Base-by-base conservation (phyloP, 2,329 filamentous ascomycete species). In the Capronia epimyces region DNA sequence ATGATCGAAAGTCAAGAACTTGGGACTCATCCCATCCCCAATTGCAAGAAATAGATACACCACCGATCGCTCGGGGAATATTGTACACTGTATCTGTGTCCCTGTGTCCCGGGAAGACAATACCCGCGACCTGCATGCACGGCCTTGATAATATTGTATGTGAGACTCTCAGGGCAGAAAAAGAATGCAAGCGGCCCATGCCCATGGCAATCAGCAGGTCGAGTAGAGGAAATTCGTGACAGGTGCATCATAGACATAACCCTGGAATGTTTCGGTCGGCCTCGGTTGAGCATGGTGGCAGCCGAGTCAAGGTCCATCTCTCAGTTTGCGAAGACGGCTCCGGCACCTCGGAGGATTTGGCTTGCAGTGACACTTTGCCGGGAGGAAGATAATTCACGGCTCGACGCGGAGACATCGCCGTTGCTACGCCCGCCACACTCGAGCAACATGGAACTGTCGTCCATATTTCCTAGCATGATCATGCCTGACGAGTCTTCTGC, bases 401-500 rank as follows among this genome's bases (percentile, higher is more conserved):
- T 52, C 31, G 43, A 48, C 32, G 45, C 34, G 1, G 52, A 50
- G 15, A 40, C 12, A 10, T 50, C 47, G 16, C 24, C 48, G 22
- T 16, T 34, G 36, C 32, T 45, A 25, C 10, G 18, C 16, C 44
- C 43, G 12, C 41, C 24, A 8, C n/a, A 20, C 13, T 44, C 43
- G 7, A 34, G 27, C 22, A 44, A 34, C 20, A 46, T n/a, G 10
- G 43, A 51, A 40, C 45, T 48, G 27, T 42, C 32, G 3, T 44
- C 32, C 32, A 55, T 43, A 21, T 42, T 20, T 13, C 45, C 52
- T 2, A 41, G 25, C 5, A 43, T 24, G 29, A 55, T 36, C 52
- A 55, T 55, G 25, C 44, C 43, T 6, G 52, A 55, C 18, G 52
- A 50, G 34, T 55, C 46, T 16, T 43, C 44, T 15, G 25, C 43